Percentiles rank a stretch among this genome's conserved stretches.
These are phyloP conservation scores for Pseudogymnoascus pannorum DNA, from an alignment of 2,329 filamentous ascomycete species.

Conservation along the genomic window DNA sequence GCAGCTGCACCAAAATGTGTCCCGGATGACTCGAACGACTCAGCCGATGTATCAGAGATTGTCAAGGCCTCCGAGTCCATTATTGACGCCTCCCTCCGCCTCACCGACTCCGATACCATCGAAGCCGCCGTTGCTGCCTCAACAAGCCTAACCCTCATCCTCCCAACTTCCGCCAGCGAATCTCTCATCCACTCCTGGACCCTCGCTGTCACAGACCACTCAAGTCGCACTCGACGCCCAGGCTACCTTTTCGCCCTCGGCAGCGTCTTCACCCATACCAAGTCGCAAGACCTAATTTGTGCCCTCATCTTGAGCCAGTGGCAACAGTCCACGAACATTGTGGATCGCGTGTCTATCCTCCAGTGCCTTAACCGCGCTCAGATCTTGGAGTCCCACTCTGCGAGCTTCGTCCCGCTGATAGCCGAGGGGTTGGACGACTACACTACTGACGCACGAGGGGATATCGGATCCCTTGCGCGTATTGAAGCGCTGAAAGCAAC, in stretches of 20 bases:
- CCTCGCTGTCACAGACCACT: conserved; percentile 31
- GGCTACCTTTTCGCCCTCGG: conserved; percentile 44
- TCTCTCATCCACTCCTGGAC: conserved; percentile 41
- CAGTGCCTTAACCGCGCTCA: conserved; percentile 44
- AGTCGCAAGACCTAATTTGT: conserved; percentile 25
- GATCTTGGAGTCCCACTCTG: conserved; percentile 22
- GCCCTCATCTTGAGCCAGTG: conserved; percentile 46
- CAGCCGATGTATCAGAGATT: neutral
- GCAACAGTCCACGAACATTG: conserved; percentile 41
- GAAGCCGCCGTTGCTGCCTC: conserved; percentile 44
- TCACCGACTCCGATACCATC: conserved; percentile 44
- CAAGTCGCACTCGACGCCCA: conserved; percentile 16
- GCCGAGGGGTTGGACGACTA: conserved; percentile 72
- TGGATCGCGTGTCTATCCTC: conserved; percentile 48
- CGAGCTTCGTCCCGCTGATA: conserved; percentile 29
- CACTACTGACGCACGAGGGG: conserved; percentile 79
- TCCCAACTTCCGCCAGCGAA: conserved; percentile 30
- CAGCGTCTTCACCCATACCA: conserved; percentile 11
- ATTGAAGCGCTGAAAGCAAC: conserved; percentile 68
- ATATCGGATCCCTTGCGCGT: conserved; percentile 81
- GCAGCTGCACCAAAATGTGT: no score
- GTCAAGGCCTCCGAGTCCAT: neutral
- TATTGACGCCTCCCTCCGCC: conserved; percentile 37
- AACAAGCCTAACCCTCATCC: conserved; percentile 42
- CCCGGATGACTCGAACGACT: neutral